Evolutionary conservation across 1,284 basidiomycete genomes (phyloP).

Genomic region (Irpex lacteus): DNA sequence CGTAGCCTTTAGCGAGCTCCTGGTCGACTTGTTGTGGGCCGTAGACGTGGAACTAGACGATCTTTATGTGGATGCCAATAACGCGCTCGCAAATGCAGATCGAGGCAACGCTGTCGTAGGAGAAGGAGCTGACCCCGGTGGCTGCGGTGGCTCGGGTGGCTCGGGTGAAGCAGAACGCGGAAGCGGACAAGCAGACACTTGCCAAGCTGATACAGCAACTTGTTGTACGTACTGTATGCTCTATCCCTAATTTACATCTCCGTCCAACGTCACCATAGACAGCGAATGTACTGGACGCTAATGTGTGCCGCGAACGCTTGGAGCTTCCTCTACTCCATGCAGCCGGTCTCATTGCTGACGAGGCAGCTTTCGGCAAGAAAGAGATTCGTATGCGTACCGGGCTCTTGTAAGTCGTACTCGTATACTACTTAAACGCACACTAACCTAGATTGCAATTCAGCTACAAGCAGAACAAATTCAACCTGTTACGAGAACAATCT

Average conservation of each 20-base stretch:
- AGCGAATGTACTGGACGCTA: conserved; percentile 50
- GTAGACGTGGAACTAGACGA: conserved; percentile 76
- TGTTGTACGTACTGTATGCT: conserved; percentile 47
- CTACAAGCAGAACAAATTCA: conserved; percentile 99
- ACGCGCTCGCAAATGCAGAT: conserved; percentile 27
- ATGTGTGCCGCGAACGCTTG: conserved; percentile 68
- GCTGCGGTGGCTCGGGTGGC: conserved; percentile 35
- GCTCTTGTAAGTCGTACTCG: conserved; percentile 60
- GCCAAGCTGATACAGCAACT: conserved; percentile 57
- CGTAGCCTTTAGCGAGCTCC: conserved; percentile 55
- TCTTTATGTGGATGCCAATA: conserved; percentile 53
- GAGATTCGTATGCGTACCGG: conserved; percentile 77
- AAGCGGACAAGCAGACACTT: conserved; percentile 62
- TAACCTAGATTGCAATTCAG: conserved; percentile 33
- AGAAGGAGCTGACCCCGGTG: conserved; percentile 18
- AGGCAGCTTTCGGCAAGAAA: conserved; percentile 61
- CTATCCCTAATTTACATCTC: background rate
- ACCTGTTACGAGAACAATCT: conserved; percentile 93
- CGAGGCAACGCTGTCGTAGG: conserved; percentile 18
- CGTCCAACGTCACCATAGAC: conserved; percentile 35
- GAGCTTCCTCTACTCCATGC: conserved; percentile 60
- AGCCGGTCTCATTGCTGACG: conserved; percentile 65
- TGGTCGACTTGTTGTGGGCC: conserved; percentile 79
- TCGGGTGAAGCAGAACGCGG: conserved; percentile 48
- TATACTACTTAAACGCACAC: background rate